Evolutionary conservation across 768 basidiomycete species (phyloP).

Genomic region (Auricularia auricula-judae): DNA sequence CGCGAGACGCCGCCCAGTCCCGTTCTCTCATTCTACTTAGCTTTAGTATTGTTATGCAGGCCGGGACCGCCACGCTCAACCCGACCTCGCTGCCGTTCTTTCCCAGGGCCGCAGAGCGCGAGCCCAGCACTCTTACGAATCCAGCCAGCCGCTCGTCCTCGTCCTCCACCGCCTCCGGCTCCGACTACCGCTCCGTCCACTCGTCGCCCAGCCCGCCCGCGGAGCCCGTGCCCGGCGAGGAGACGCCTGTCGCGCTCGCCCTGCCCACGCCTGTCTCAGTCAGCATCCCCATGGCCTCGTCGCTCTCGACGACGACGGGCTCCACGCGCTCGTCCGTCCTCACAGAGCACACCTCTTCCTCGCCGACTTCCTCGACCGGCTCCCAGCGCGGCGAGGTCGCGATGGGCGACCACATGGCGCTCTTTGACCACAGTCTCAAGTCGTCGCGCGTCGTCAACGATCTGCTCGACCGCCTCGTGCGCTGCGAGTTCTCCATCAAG

Average conservation of each 20-base stretch:
- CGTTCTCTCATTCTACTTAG: slow-evolving; percentile 10
- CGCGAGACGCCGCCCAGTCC: slow-evolving; percentile 2
- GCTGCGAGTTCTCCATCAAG: slow-evolving; percentile 56
- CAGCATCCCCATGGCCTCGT: slow-evolving; percentile 27
- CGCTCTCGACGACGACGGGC: slow-evolving; percentile 19
- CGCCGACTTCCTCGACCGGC: slow-evolving; percentile 69
- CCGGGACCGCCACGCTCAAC: slow-evolving; percentile 67
- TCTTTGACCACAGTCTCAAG: slow-evolving; percentile 65
- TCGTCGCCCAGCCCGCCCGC: slow-evolving; percentile 51
- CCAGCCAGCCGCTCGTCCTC: neutral
- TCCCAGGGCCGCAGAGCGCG: slow-evolving; percentile 37
- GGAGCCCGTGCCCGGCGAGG: slow-evolving; percentile 9
- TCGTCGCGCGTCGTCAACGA: slow-evolving; percentile 67
- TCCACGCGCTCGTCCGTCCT: slow-evolving; percentile 32
- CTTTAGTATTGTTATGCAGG: slow-evolving; percentile 37
- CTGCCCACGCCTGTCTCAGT: slow-evolving; percentile 29
- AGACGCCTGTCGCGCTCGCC: slow-evolving; percentile 15
- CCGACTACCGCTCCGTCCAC: slow-evolving; percentile 54
- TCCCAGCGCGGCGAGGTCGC: slow-evolving; percentile 56
- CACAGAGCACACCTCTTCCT: slow-evolving; percentile 46
- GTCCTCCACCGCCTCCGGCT: slow-evolving; percentile 46
- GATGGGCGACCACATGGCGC: slow-evolving; percentile 32
- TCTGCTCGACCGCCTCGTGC: slow-evolving; percentile 59
- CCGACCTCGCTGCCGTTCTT: slow-evolving; percentile 80
- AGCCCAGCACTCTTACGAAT: neutral